Conservation (phyloP, 805 yeast genomes). For the Ogataea henricii region DNA sequence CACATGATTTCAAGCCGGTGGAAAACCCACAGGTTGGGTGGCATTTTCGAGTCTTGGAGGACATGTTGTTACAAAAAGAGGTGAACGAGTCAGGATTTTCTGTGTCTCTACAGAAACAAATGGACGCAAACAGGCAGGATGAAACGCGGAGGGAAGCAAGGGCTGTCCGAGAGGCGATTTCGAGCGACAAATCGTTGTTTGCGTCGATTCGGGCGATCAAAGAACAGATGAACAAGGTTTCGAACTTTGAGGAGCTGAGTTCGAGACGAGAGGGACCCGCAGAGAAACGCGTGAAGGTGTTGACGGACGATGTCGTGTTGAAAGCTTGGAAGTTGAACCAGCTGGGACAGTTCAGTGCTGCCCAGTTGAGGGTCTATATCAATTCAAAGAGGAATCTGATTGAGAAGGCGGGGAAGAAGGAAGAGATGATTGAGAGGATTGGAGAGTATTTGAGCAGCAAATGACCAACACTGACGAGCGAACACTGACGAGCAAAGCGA, state of each 20-base stretch:
- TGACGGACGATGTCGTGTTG: conserved; percentile 43
- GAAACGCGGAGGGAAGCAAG: conserved; percentile 20
- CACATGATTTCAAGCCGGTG: conserved; percentile 33
- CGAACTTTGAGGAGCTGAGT: conserved; percentile 24
- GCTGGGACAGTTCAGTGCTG: conserved; percentile 41
- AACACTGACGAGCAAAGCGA: too few relatives aligned
- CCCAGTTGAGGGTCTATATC: conserved; percentile 45
- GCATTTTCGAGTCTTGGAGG: conserved; percentile 65
- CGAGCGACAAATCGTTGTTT: conserved; percentile 6
- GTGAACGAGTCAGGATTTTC: conserved; percentile 22
- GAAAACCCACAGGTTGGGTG: conserved; percentile 68
- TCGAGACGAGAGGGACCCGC: conserved; percentile 8
- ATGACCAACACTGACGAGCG: neutral
- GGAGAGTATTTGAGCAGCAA: conserved; percentile 20
- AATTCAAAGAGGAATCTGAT: conserved; percentile 38
- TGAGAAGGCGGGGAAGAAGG: conserved; percentile 41
- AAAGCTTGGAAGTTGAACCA: conserved; percentile 42
- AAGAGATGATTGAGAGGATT: conserved; percentile 46
- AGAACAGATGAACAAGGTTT: conserved; percentile 24
- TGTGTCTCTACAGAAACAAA: conserved; percentile 19
- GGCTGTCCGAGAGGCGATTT: conserved; percentile 17
- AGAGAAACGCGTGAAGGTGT: conserved; percentile 18
- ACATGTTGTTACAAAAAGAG: conserved; percentile 62
- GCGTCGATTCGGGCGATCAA: conserved; percentile 21
- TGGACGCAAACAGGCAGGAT: conserved; percentile 23